Evolutionary conservation across 2,329 filamentous ascomycete genomes (phyloP), one percentile per base, ranked within the genome.

Genomic region (Neodidymelliopsis sp.): DNA sequence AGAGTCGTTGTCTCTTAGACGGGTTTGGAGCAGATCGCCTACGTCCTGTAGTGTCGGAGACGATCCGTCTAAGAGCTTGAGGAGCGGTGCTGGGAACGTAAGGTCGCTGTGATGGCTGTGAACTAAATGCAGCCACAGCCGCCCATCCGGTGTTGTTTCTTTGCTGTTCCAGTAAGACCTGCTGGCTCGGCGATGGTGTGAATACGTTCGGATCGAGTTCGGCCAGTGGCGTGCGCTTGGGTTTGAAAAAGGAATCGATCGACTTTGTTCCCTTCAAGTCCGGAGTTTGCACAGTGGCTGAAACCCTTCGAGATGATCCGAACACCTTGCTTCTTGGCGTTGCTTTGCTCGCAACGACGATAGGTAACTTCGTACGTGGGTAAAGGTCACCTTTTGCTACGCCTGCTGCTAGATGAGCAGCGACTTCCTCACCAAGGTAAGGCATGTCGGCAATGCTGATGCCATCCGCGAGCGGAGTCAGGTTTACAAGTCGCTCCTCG

Each of bases 351-450:
- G 35, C 41, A n/a, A 67, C 23, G 6, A 67, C 56, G 36, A 86
- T 79, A 2, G 79, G 81, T 51, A 86, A 71, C 72, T 97, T 97
- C 1, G 91, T 95, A 59, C 93, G 94, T 2, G 94, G 94, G 69
- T 97, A 88, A 34, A 97, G 74, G 59, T 96, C 89, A 25, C 94
- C 94, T 27, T 71, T 77, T 18, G 94, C 91, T 49, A 99, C 87
- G 5, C 84, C 86, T 39, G 80, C 79, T 6, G 93, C 91, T 49
- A 90, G 71, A 37, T 86, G 79, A 2, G 86, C 76, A 23, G 89
- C 85, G 33, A 96, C 83, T 58, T 84, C 80, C 15, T 81, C 78
- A 22, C 94, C 95, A 56, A 99, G 90, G 63, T 88, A 97, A 1
- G 88, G 83, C 80, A 96, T 86, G 30, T 88, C 83, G 8, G 85